Evolutionary conservation across 768 basidiomycete genomes (phyloP), one percentile per base, ranked within the genome.

Genomic region (Suillus clintonianus): DNA sequence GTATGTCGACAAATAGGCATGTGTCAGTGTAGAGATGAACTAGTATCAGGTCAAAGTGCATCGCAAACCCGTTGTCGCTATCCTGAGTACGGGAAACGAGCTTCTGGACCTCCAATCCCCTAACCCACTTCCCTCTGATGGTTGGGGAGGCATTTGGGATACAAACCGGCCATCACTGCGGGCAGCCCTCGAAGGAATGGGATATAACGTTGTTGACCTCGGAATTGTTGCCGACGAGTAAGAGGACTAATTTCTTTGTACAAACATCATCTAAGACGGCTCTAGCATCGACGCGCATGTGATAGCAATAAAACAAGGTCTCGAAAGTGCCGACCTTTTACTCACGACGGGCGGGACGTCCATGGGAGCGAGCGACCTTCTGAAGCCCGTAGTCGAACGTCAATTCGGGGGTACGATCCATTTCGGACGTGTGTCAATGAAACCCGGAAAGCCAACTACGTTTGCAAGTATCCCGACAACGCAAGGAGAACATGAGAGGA

Each of bases 281-380:
- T 17, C 22, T 69, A 91, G 89, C 42, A 76, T 90, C 60, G 72
- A 80, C 5, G 79, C 83, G 3, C 91, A 92, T 69, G 80, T 88
- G 24, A 72, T 73, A 11, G 84, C 85, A 3, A 82, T 97, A 55
- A 69, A 74, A 64, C 75, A 74, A 36, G 93, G 89, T 0, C 78
- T 91, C 8, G 78, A 82, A 42, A 69, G 73, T 22, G 90, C 92
- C 0, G 94, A 96, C 70, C 74, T 97, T 9, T 72, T 97, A 15
- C 77, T 96, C 13, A 91, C 92, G 1, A 97, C 94, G 2, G 94
- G 94, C 13, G 94, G 94, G 5, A 95, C 94, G 5, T 94, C 92
- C 2, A 96, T 96, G 94, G 94, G 94, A 0, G 84, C 94, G 2
- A 88, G 87, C 1, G 94, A 96, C 74, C 81, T 96, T 24, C 76